Conservation (phyloP, 1,284 basidiomycete species). For the Pseudozyma sp. region DNA sequence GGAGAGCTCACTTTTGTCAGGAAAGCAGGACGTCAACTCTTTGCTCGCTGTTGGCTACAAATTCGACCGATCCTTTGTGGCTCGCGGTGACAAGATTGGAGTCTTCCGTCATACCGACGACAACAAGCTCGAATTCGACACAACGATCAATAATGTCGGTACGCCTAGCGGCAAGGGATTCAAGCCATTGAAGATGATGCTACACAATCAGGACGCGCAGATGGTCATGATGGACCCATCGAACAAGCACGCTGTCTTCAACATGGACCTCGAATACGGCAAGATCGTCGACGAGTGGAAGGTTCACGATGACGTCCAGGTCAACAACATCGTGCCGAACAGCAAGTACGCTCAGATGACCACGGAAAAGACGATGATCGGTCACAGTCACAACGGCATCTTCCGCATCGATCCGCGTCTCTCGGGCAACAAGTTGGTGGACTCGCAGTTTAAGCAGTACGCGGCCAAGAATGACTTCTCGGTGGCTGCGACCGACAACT, state of each 20-base stretch:
- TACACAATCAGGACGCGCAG: conserved; percentile 95
- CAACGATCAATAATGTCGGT: conserved; percentile 85
- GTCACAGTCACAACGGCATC: conserved; percentile 90
- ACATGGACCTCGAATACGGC: conserved; percentile 92
- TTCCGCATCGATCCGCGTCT: conserved; percentile 97
- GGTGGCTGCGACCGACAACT: conserved; percentile 86
- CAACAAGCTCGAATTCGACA: conserved; percentile 84
- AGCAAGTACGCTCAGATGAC: conserved; percentile 96
- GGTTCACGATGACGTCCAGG: conserved; percentile 86
- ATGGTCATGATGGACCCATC: conserved; percentile 92
- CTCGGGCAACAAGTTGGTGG: conserved; percentile 90
- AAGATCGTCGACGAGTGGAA: conserved; percentile 99
- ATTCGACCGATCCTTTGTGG: conserved; percentile 94
- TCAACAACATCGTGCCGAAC: conserved; percentile 90
- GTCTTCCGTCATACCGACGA: conserved; percentile 90
- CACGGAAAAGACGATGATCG: conserved; percentile 90
- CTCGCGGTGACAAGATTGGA: conserved; percentile 94
- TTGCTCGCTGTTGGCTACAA: conserved; percentile 95
- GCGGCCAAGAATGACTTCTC: conserved; percentile 95
- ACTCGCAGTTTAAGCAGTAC: conserved; percentile 96
- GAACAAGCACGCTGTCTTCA: conserved; percentile 87
- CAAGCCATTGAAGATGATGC: conserved; percentile 89
- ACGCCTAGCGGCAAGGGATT: conserved; percentile 86
- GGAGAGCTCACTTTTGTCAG: conserved; percentile 44
- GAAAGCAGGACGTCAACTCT: conserved; percentile 75